Base-by-base conservation (phyloP, 1,284 basidiomycete species). In the Lignosus rhinocerotis region DNA sequence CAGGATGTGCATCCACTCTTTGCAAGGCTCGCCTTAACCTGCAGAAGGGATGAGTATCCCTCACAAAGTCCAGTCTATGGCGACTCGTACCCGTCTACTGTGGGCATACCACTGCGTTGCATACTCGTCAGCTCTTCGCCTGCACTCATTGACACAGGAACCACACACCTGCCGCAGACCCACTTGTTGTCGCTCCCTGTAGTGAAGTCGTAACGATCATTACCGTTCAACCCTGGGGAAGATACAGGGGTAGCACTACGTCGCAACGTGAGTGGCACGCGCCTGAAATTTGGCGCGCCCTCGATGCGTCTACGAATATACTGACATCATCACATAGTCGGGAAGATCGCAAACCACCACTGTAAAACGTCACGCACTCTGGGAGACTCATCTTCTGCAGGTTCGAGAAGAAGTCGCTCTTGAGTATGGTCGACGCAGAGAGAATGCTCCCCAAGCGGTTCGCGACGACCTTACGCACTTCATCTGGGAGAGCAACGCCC, bases 391-490 rank as follows among this genome's bases (percentile, higher is more conserved):
- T 93, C 77, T 97, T 97, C 75, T 98, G 96, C 49, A 98, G 72
- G 65, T 94, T 94, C 1, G 87, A 88, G 82, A 98, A 98, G 78
- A 98, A 96, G 74, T 98, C 96, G 56, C 93, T 96, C 78, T 99
- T 99, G 70, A 99, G 80, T 68, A 99, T 98, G 0, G 95, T 96
- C 12, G 90, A 94, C 0, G 93, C 91, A 3, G 94, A 96, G 1
- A 99, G 76, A 60, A 99, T 93, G 58, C 82, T 87, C 6, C 97
- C 97, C 6, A 84, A 84, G 51, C 97, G 86, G 67, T 91, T 92
- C 30, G 87, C 82, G 14, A 99, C 96, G 12, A 96, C 83, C 59
- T 88, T 81, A 11, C 87, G 85, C 34, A 93, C 93, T 73, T 97
- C 95, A 67, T 96, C 95, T 1, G 92, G 91, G 60, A 92, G 83